These are phyloP conservation scores for Platanthera zijinensis DNA, from an alignment of 106 monocot genomes.

Conservation along the genomic window DNA sequence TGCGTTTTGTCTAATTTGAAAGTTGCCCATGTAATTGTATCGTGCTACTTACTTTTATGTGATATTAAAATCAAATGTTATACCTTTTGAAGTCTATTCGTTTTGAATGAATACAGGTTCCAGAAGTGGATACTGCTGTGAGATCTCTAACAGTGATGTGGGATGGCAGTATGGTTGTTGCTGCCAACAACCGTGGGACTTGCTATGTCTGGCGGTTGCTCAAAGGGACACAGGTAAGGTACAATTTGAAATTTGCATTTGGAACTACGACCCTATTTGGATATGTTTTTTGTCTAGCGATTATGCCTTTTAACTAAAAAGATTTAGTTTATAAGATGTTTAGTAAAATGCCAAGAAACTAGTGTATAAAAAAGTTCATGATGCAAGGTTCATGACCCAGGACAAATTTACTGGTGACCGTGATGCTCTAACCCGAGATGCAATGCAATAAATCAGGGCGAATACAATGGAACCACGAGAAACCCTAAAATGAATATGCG, in stretches of 20 bases:
- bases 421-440: no score
- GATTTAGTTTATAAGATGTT: no score
- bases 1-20: not conserved
- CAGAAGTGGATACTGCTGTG: slow-evolving; percentile 96
- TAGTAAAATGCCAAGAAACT: no score
- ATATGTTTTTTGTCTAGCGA: not conserved
- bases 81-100: not conserved
- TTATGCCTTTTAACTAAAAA: not conserved
- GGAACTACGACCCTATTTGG: not conserved
- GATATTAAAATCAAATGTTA: not conserved
- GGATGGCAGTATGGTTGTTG: slow-evolving; percentile 99
- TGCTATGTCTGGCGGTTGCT: slow-evolving; percentile 97
- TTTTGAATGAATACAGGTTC: slow-evolving; percentile 47
- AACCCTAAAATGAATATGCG: no score
- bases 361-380: no score
- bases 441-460: no score
- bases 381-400: no score
- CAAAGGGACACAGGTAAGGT: slow-evolving; percentile 69
- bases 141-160: slow-evolving; percentile 96
- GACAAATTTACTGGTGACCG: no score
- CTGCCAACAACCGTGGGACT: slow-evolving; percentile 93
- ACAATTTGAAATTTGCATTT: not conserved
- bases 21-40: not conserved
- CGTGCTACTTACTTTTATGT: not conserved
- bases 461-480: no score